Conservation (phyloP, 768 basidiomycete species). For the Panaeolus cyanescens region DNA sequence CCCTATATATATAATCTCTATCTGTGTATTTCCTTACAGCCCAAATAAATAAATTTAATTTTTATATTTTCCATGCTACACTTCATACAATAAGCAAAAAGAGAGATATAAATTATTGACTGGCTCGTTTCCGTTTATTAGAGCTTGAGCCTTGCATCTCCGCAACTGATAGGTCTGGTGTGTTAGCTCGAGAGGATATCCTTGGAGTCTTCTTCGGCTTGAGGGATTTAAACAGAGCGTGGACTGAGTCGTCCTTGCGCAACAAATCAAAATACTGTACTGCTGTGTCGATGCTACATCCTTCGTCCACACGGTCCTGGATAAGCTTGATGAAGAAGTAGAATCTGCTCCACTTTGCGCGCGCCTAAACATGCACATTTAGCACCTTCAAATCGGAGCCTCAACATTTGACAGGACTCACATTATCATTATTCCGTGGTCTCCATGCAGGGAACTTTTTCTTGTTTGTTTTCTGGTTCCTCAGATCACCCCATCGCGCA, state of each 20-base stretch:
- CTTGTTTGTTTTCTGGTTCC: slow-evolving; percentile 8
- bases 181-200: background rate
- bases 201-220: slow-evolving; percentile 1
- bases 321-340: slow-evolving; percentile 10
- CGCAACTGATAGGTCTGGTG: background rate
- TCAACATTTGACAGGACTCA: background rate
- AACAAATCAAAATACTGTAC: slow-evolving; percentile 7
- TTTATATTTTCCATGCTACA: no score
- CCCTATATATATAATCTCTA: no score
- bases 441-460: slow-evolving; percentile 7
- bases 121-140: background rate
- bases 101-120: no score
- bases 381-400: background rate
- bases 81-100: no score
- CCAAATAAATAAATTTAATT: no score
- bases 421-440: slow-evolving; percentile 5
- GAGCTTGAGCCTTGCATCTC: background rate
- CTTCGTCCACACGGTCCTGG: slow-evolving; percentile 3
- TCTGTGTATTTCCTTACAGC: no score
- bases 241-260: background rate
- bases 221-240: background rate
- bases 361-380: slow-evolving; percentile 4
- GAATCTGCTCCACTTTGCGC: slow-evolving; percentile 9
- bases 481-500: slow-evolving; percentile 9
- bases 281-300: slow-evolving; percentile 4